Base-by-base conservation (phyloP, 805 yeast genomes). In the Nematodospora valgi region DNA sequence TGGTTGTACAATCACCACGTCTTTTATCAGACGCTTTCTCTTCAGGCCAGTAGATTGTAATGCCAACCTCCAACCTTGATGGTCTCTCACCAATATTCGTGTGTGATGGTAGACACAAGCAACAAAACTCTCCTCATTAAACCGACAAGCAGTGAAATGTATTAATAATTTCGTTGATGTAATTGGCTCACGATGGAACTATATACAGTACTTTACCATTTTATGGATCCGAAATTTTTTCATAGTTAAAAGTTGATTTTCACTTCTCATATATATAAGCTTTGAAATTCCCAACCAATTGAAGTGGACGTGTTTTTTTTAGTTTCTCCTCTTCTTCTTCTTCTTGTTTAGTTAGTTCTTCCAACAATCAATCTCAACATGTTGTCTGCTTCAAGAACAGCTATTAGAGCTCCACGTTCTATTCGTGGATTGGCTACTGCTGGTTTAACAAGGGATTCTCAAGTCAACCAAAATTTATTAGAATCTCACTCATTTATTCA, bases 401-500 rank as follows among this genome's bases (percentile, higher is more conserved):
- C 61, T 40, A 22, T 38, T 23, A 45, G 49, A 12, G 32, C 54
- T 26, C 54, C 59, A 46, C 55, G 59, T 35, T 46, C 53, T 20
- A 45, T 51, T 40, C 74, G 78, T 62, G 70, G 73, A 38, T 56
- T 72, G 54, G 79, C 78, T 49, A 72, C 79, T 45, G 75, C 74
- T 38, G 57, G 62, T 27, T 56, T 74, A 37, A 74, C 76, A 50
- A 70, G 62, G 53, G 89, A 84, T 64, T 81, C 88, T 43, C 80
- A 82, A 66, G 93, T 84, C 39, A 66, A 72, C 63, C 87, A 81
- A 70, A 86, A 85, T 73, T 74, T 82, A 68, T 72, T 84, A 64
- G 95, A 85, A 71, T 72, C 78, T 57, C 79, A 77, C 65, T 85
- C 91, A 36, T 89, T 78, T 76, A 85, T 91, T 64, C 82, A 87